phyloP scores from a whole-genome alignment of 2,329 filamentous ascomycete species.

The Penicillium aurantiogriseum region DNA sequence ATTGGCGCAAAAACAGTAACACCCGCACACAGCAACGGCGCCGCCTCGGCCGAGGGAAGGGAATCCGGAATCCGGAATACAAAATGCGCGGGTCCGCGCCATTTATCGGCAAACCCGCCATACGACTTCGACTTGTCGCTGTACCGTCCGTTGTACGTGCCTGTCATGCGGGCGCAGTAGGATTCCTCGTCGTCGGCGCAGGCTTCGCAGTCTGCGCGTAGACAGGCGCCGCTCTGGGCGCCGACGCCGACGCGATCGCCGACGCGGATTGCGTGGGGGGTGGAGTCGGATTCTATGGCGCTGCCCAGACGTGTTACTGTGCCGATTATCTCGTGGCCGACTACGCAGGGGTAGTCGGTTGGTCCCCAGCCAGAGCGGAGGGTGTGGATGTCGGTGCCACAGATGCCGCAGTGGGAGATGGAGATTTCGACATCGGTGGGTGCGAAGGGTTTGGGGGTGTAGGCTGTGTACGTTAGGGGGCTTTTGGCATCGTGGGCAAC shows the following conservation, averaged over 20 bases:
- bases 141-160: slow-evolving; percentile 40
- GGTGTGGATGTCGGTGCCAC: slow-evolving; percentile 62
- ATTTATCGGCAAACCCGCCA: slow-evolving; percentile 59
- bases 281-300: slow-evolving; percentile 25
- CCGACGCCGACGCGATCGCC: slow-evolving; percentile 66
- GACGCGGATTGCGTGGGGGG: slow-evolving; percentile 47
- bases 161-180: slow-evolving; percentile 40
- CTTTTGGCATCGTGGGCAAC: slow-evolving; percentile 37
- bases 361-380: slow-evolving; percentile 52
- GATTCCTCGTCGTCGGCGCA: slow-evolving; percentile 41
- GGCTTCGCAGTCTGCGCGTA: slow-evolving; percentile 42
- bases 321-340: slow-evolving; percentile 67
- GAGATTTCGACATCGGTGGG: slow-evolving; percentile 66
- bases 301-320: slow-evolving; percentile 55
- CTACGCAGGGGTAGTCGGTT: slow-evolving; percentile 49
- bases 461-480: slow-evolving; percentile 35
- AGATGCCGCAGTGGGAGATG: slow-evolving; percentile 66
- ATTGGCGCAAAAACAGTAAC: slow-evolving; percentile 72
- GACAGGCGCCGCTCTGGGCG: slow-evolving; percentile 59
- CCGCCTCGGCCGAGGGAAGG: slow-evolving; percentile 52
- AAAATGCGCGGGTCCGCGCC: slow-evolving; percentile 59
- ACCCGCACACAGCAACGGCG: slow-evolving; percentile 75
- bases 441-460: slow-evolving; percentile 46
- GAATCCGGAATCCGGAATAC: slow-evolving; percentile 56
- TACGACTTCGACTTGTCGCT: slow-evolving; percentile 36